Evolutionary conservation across 306 rosid genomes (phyloP).

Genomic region (Prunus mume): DNA sequence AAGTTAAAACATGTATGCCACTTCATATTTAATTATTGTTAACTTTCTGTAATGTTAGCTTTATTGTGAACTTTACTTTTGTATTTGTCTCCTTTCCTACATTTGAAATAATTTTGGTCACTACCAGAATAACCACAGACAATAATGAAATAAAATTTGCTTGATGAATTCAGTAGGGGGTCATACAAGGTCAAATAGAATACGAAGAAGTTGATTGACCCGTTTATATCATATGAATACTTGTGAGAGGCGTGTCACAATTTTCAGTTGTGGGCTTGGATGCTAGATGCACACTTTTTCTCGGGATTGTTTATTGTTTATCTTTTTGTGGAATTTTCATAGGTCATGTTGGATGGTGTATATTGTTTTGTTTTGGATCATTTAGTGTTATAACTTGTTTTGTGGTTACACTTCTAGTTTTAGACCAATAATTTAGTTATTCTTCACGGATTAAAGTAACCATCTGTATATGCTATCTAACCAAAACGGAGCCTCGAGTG

Average conservation of each 20-base stretch:
- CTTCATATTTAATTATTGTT: too few species aligned
- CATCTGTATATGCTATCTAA: neutral
- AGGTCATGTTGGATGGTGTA: neutral
- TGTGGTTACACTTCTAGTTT: neutral
- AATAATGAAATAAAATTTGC: too few species aligned
- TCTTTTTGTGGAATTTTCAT: too few species aligned
- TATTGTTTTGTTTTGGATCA: neutral
- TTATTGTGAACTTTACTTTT: neutral
- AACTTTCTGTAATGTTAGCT: neutral
- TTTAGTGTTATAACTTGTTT: too few species aligned
- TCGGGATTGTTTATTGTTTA: neutral
- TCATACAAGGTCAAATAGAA: neutral
- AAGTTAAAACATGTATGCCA: neutral
- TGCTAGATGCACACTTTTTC: neutral
- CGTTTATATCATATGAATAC: neutral
- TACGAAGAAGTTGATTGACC: neutral
- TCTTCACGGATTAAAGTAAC: neutral
- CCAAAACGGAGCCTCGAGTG: conserved; percentile 54
- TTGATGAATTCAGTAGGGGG: too few species aligned
- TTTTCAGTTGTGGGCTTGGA: neutral
- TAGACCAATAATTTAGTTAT: neutral
- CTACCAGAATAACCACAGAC: neutral
- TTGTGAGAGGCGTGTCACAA: neutral
- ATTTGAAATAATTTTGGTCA: neutral
- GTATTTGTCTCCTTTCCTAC: neutral